phyloP scores from a whole-genome alignment of 2,329 filamentous ascomycete genomes.

The Xylaria sp. region DNA sequence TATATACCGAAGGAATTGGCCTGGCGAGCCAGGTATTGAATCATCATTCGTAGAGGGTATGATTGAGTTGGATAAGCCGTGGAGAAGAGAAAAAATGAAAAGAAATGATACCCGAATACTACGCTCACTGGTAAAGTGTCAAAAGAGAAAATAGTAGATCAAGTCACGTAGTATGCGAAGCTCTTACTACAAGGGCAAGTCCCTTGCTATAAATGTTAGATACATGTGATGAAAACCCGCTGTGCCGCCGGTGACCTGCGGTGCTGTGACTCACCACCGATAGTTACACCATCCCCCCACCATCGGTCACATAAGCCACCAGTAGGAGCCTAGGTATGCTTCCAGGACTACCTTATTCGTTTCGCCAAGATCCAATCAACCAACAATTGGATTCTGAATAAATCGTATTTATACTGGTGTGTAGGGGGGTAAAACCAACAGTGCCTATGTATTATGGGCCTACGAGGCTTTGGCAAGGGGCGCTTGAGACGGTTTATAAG shows the following conservation, averaged over 20 bases:
- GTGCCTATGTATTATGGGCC: too few species aligned
- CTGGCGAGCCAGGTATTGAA: constrained; percentile 14
- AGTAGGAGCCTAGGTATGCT: background rate
- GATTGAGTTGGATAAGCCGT: background rate
- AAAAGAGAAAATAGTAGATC: background rate
- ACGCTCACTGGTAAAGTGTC: too few species aligned
- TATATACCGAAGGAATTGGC: constrained; percentile 55
- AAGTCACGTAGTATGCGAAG: background rate
- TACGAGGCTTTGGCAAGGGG: too few species aligned
- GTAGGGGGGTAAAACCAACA: too few species aligned
- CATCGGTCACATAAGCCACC: background rate
- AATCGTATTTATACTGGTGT: background rate
- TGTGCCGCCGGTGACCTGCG: constrained; percentile 17
- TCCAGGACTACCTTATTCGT: background rate
- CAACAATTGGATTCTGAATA: background rate
- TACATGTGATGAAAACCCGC: background rate
- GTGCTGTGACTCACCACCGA: constrained; percentile 13
- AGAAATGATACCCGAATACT: background rate
- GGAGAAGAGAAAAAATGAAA: background rate
- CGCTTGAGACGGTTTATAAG: too few species aligned
- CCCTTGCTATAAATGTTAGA: background rate
- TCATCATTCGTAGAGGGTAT: constrained; percentile 6
- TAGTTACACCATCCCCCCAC: background rate
- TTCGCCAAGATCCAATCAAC: background rate
- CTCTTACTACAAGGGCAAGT: background rate